Evolutionary conservation across 73 alveolate genomes (phyloP).

Genomic region (Tetrahymena malaccensis): DNA sequence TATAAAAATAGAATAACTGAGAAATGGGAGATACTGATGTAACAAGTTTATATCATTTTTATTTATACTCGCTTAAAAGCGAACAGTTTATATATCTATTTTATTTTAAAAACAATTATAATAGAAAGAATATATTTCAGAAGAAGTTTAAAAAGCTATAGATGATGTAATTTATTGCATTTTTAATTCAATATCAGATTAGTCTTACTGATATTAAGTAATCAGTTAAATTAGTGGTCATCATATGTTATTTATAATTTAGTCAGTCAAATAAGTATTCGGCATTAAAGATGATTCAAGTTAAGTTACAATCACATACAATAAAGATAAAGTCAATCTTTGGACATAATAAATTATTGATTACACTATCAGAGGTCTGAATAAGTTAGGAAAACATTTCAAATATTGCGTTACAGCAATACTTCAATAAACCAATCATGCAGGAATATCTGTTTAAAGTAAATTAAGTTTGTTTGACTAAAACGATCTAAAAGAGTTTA

Average conservation of each 20-base stretch:
- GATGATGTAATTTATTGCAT: constrained; percentile 4
- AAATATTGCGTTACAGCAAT: constrained; percentile 65
- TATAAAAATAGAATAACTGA: background rate
- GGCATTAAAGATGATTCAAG: constrained; percentile 36
- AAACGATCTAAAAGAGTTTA: background rate
- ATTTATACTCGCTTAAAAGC: background rate
- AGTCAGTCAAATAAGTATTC: constrained; percentile 10
- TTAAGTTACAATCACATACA: constrained; percentile 39
- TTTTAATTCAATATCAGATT: background rate
- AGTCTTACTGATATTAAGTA: background rate
- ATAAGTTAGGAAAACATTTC: constrained; percentile 52
- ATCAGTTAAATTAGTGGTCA: background rate
- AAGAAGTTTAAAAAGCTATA: constrained; percentile 30
- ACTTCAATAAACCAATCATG: constrained; percentile 50
- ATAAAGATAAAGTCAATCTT: constrained; percentile 59
- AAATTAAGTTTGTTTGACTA: background rate
- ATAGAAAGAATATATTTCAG: constrained; percentile 37
- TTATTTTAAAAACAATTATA: background rate
- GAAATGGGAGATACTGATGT: background rate
- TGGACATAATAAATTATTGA: constrained; percentile 67
- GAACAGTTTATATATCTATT: background rate
- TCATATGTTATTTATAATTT: background rate
- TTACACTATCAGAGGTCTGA: constrained; percentile 55
- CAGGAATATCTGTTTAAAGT: constrained; percentile 42
- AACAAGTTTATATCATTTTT: background rate